Conservation (phyloP, 129 eudicot genomes). For the Tagetes erecta region DNA sequence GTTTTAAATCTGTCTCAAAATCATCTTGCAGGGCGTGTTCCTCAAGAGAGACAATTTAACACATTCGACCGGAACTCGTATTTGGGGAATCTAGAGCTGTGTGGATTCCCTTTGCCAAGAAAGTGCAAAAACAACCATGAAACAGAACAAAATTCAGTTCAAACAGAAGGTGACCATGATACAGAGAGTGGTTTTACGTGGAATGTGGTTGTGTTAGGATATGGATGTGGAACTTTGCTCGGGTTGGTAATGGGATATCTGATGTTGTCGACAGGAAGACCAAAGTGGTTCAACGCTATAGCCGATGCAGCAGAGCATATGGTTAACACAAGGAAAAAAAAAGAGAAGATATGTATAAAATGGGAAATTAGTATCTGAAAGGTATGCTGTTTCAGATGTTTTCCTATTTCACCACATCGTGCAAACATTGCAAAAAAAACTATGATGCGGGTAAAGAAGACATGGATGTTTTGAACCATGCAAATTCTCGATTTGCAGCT, state of each 20-base stretch:
- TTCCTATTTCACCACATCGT: no score
- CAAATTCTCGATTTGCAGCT: no score
- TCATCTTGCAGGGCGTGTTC: constrained; percentile 24
- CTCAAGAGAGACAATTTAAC: constrained; percentile 14
- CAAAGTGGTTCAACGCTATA: constrained; percentile 26
- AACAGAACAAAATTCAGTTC: background rate
- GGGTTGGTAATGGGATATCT: constrained; percentile 25
- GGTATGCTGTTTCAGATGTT: no score
- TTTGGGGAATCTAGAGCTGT: constrained; percentile 1
- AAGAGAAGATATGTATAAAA: background rate
- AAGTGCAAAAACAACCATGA: background rate
- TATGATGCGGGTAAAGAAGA: no score
- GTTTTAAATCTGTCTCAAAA: constrained; percentile 39
- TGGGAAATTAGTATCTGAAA: no score
- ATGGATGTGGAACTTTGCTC: constrained; percentile 24
- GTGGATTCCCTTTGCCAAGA: constrained; percentile 18
- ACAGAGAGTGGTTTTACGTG: constrained; percentile 25
- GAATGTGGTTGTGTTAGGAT: constrained; percentile 29
- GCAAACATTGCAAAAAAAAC: no score
- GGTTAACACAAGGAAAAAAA: background rate
- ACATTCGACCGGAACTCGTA: constrained; percentile 11
- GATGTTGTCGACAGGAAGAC: constrained; percentile 24
- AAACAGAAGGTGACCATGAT: background rate
- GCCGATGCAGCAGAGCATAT: constrained; percentile 19
- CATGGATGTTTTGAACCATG: no score